Percentiles rank a stretch among this genome's conserved stretches.
phyloP scores from a whole-genome alignment of 106 monocot species.

The Dioscorea alata region DNA sequence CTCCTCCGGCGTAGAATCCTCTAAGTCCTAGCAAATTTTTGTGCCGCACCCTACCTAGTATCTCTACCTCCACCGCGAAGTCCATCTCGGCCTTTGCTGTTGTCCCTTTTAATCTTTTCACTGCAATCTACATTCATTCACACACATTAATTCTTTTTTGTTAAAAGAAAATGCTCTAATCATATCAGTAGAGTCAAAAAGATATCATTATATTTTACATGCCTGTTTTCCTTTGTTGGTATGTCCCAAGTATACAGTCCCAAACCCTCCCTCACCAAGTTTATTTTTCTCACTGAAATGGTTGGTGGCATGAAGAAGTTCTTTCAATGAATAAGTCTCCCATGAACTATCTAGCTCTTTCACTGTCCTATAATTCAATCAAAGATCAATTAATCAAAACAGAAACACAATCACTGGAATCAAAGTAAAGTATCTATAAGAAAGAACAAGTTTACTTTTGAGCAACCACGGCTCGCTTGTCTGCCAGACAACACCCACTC shows the following conservation, averaged over 20 bases:
- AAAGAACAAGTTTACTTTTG: too few relatives aligned
- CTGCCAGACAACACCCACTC: too few relatives aligned
- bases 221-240: conserved; percentile 38
- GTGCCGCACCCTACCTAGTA: conserved; percentile 40
- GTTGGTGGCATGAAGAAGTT: conserved; percentile 38
- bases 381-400: too few relatives aligned
- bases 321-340: conserved; percentile 33
- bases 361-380: too few relatives aligned
- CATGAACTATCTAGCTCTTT: conserved; percentile 5
- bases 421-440: too few relatives aligned
- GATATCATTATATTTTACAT: too few relatives aligned
- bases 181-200: too few relatives aligned
- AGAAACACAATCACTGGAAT: too few relatives aligned
- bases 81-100: conserved; percentile 43
- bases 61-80: conserved; percentile 47
- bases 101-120: conserved; percentile 32
- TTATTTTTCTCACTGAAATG: conserved; percentile 36
- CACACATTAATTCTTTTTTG: too few relatives aligned
- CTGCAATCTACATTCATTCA: conserved; percentile 25
- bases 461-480: too few relatives aligned
- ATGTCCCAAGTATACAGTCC: conserved; percentile 41
- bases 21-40: conserved; percentile 38
- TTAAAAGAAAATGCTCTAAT: too few relatives aligned
- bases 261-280: conserved; percentile 65
- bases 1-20: conserved; percentile 31